Evolutionary conservation across 2,329 filamentous ascomycete species (phyloP).

Genomic region (Calonectria pseudoturangicola): DNA sequence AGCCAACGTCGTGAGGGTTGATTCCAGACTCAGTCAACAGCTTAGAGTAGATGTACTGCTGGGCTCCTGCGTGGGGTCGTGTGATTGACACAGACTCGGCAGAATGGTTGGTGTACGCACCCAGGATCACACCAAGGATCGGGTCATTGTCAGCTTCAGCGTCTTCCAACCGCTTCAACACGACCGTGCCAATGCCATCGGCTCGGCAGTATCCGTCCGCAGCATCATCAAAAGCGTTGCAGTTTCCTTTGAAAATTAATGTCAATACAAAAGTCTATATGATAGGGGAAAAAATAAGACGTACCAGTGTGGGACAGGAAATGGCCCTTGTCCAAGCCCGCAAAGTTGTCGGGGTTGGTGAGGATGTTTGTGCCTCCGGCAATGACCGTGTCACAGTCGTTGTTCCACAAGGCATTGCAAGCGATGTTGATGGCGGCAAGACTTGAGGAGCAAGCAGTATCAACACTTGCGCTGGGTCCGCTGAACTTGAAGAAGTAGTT

Average conservation of each 20-base stretch:
- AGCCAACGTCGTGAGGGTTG: constrained; percentile 84
- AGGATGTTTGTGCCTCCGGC: constrained; percentile 83
- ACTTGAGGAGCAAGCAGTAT: constrained; percentile 85
- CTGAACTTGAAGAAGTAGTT: constrained; percentile 87
- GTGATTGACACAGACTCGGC: constrained; percentile 83
- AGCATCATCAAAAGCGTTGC: constrained; percentile 71
- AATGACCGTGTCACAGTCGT: constrained; percentile 87
- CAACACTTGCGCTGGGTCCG: constrained; percentile 81
- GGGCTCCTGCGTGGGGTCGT: constrained; percentile 78
- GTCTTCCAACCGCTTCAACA: constrained; percentile 70
- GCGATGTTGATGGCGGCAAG: constrained; percentile 80
- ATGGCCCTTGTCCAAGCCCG: constrained; percentile 77
- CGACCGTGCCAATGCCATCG: constrained; percentile 67
- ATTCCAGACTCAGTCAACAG: constrained; percentile 83
- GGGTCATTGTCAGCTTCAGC: constrained; percentile 74
- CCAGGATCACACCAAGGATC: constrained; percentile 78
- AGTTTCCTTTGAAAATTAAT: constrained; percentile 46
- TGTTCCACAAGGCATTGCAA: constrained; percentile 80
- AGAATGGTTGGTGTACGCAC: constrained; percentile 81
- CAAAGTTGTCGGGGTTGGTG: constrained; percentile 79
- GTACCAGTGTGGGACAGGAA: constrained; percentile 71
- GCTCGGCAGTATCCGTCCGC: constrained; percentile 75
- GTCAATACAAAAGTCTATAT: constrained; percentile 7
- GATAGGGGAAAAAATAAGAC: not conserved
- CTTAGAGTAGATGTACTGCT: constrained; percentile 76